Conservation (phyloP, 1,139 yeast species). For the Zygosaccharomyces sapae region DNA sequence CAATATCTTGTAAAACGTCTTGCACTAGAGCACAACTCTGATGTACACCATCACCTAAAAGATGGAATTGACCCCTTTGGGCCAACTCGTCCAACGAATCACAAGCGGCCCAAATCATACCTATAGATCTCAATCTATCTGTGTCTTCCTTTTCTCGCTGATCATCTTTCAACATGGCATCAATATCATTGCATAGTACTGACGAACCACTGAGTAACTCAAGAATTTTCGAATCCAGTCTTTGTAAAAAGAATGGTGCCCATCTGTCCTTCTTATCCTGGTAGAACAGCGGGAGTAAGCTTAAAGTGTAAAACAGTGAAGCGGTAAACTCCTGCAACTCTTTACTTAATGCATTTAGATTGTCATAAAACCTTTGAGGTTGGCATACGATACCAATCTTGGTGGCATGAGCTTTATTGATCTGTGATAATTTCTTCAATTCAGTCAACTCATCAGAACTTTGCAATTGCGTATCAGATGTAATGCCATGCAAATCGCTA, state of each 20-base stretch:
- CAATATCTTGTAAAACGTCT: constrained; percentile 63
- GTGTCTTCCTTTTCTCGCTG: constrained; percentile 22
- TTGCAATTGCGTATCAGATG: constrained; percentile 26
- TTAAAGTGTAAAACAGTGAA: constrained; percentile 42
- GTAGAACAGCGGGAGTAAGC: constrained; percentile 46
- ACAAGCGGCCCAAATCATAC: constrained; percentile 61
- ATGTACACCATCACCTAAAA: constrained; percentile 45
- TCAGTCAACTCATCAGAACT: constrained; percentile 49
- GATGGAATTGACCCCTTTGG: constrained; percentile 48
- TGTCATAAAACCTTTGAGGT: constrained; percentile 39
- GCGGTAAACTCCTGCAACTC: constrained; percentile 52
- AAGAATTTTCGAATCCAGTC: constrained; percentile 37
- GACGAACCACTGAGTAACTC: constrained; percentile 37
- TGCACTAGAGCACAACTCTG: constrained; percentile 47
- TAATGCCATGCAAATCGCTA: constrained; percentile 21
- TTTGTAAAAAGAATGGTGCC: constrained; percentile 44
- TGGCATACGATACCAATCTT: constrained; percentile 73
- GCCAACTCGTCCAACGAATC: constrained; percentile 43
- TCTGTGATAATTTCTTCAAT: constrained; percentile 51
- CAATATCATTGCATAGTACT: constrained; percentile 37
- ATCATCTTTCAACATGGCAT: constrained; percentile 26
- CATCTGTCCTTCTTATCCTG: constrained; percentile 27
- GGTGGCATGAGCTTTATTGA: constrained; percentile 74
- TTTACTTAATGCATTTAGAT: constrained; percentile 47
- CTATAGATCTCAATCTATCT: constrained; percentile 54